phyloP scores from a whole-genome alignment of 1,284 basidiomycete species.

The Cystobasidiaceae sp. region DNA sequence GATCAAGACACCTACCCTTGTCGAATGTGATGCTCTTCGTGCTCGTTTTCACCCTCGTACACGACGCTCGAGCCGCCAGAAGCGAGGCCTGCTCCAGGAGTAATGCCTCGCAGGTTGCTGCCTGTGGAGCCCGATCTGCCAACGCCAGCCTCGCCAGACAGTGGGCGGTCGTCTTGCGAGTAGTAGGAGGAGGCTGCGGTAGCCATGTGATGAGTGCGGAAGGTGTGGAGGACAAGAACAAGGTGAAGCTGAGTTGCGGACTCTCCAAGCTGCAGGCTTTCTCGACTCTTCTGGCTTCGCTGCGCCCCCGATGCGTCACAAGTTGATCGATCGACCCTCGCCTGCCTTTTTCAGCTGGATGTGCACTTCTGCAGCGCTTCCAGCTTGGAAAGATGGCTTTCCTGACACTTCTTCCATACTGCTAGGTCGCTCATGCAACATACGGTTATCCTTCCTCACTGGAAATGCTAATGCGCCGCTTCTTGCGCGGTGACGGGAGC shows the following conservation, averaged over 20 bases:
- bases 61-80: conserved; percentile 6
- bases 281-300: too few relatives aligned
- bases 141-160: not conserved
- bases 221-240: too few relatives aligned
- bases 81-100: not conserved
- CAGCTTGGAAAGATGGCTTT: not conserved
- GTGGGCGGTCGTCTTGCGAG: conserved; percentile 4
- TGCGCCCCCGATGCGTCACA: too few relatives aligned
- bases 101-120: not conserved
- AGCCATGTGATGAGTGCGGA: too few relatives aligned
- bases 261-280: too few relatives aligned
- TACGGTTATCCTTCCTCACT: conserved; percentile 3
- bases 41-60: conserved; percentile 5
- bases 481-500: conserved; percentile 9
- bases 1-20: conserved; percentile 2
- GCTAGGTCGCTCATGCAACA: not conserved
- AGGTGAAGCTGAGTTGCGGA: too few relatives aligned
- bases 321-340: not conserved
- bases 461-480: conserved; percentile 12
- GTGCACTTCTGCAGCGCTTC: too few relatives aligned
- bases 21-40: conserved; percentile 8
- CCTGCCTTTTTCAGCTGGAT: conserved; percentile 2
- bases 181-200: too few relatives aligned
- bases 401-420: not conserved
- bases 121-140: conserved; percentile 1